phyloP scores from a whole-genome alignment of 2,329 filamentous ascomycete species.

The Didymella segeticola region DNA sequence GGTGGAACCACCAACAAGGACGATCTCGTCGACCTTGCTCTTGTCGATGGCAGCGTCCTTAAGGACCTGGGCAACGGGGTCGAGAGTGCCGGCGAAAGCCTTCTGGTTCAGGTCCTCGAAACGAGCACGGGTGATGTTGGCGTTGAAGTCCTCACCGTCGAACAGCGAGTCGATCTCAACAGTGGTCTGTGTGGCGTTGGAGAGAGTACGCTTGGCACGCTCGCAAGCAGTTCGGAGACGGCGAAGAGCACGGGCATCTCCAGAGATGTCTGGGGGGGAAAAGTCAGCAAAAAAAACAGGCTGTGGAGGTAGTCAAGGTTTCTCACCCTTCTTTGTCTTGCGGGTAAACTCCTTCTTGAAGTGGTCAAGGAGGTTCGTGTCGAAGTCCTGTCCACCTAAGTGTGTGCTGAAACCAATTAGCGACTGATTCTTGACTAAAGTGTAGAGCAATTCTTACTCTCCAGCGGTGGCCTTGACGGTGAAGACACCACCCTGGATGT shows the following conservation, averaged over 20 bases:
- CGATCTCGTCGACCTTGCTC: constrained; percentile 94
- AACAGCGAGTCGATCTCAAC: constrained; percentile 99
- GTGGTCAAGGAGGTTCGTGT: constrained; percentile 92
- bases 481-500: constrained; percentile 99
- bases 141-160: constrained; percentile 96
- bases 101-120: constrained; percentile 99
- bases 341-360: constrained; percentile 94
- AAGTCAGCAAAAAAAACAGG: constrained; percentile 33
- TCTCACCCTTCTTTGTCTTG: constrained; percentile 68
- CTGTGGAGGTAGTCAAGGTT: background rate
- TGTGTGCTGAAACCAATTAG: too few species aligned
- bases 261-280: constrained; percentile 63
- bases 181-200: constrained; percentile 95
- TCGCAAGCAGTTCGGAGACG: constrained; percentile 97
- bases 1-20: constrained; percentile 97
- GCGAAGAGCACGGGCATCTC: constrained; percentile 89
- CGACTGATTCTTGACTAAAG: too few species aligned
- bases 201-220: constrained; percentile 98
- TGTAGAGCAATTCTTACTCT: too few species aligned
- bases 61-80: constrained; percentile 94
- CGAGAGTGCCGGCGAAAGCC: constrained; percentile 90
- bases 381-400: constrained; percentile 94
- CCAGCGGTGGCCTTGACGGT: constrained; percentile 98
- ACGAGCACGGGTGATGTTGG: constrained; percentile 96
- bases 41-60: constrained; percentile 92